Conservation (phyloP, 192 early-diverging fungal genomes). For the Rhizophlyctis rosea region DNA sequence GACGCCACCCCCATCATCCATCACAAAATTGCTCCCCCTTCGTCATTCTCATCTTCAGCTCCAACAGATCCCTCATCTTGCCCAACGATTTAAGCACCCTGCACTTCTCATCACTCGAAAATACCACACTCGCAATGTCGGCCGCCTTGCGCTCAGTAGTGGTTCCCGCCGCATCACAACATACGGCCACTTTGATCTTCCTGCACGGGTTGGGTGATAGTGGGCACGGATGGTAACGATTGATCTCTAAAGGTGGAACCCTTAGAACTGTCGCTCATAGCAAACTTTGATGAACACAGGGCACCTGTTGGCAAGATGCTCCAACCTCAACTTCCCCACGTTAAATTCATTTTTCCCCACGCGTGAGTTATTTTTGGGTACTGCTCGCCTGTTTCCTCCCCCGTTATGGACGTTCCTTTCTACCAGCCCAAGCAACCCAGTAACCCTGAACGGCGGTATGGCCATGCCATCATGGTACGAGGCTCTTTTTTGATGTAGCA, state of each 20-base stretch:
- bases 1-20: too few species aligned
- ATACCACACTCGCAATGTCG: too few species aligned
- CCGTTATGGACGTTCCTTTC: background rate
- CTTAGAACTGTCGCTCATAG: too few species aligned
- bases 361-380: slow-evolving; percentile 46
- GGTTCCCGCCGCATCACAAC: background rate
- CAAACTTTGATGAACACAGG: too few species aligned
- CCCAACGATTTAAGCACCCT: too few species aligned
- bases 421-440: slow-evolving; percentile 32
- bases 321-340: slow-evolving; percentile 59
- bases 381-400: background rate
- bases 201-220: background rate
- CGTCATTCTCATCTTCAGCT: too few species aligned
- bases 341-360: slow-evolving; percentile 90
- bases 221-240: background rate
- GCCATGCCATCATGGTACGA: slow-evolving; percentile 79
- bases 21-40: too few species aligned
- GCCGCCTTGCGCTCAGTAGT: background rate
- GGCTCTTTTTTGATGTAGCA: background rate
- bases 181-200: background rate
- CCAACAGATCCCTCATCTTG: too few species aligned
- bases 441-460: slow-evolving; percentile 78
- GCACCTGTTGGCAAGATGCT: slow-evolving; percentile 54
- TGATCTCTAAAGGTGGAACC: background rate
- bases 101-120: too few species aligned